These are phyloP conservation scores for Bacterosira constricta DNA, from an alignment of 108 stramenopile species.

Conservation along the genomic window DNA sequence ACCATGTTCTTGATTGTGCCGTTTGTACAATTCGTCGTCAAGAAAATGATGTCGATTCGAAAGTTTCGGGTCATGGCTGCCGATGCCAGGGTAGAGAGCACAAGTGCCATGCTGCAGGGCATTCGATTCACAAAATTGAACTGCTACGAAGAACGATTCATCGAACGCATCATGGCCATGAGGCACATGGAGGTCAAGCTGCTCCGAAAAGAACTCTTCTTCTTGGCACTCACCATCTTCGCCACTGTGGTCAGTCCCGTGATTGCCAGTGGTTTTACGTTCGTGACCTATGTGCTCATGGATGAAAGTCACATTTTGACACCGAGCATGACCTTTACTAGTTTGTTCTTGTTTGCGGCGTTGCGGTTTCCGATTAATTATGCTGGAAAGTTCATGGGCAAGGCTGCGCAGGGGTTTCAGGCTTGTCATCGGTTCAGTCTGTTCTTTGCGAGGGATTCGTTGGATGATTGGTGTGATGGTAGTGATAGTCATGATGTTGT, in stretches of 20 bases:
- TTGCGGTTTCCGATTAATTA: slow-evolving; percentile 86
- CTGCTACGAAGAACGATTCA: slow-evolving; percentile 72
- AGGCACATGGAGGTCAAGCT: slow-evolving; percentile 54
- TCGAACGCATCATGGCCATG: slow-evolving; percentile 41
- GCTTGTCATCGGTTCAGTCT: slow-evolving; percentile 57
- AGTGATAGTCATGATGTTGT: not conserved
- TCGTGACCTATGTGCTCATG: slow-evolving; percentile 65
- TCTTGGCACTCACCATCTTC: slow-evolving; percentile 69
- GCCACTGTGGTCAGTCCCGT: slow-evolving; percentile 74
- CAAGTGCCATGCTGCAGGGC: slow-evolving; percentile 68
- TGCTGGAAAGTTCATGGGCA: slow-evolving; percentile 76
- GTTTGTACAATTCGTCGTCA: slow-evolving; percentile 58
- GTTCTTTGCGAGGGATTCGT: slow-evolving; percentile 55
- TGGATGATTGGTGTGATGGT: not conserved
- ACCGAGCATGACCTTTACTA: slow-evolving; percentile 73
- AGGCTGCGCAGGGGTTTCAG: slow-evolving; percentile 68
- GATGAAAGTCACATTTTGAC: slow-evolving; percentile 55
- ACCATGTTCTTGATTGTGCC: slow-evolving; percentile 77
- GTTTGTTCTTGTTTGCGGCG: slow-evolving; percentile 68
- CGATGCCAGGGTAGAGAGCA: slow-evolving; percentile 75
- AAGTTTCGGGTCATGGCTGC: slow-evolving; percentile 54
- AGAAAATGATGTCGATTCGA: slow-evolving; percentile 63
- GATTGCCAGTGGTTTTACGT: slow-evolving; percentile 70
- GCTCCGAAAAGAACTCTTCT: slow-evolving; percentile 61
- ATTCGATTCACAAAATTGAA: slow-evolving; percentile 78